phyloP scores from a whole-genome alignment of 768 basidiomycete species.

The Kwoniella sp. region DNA sequence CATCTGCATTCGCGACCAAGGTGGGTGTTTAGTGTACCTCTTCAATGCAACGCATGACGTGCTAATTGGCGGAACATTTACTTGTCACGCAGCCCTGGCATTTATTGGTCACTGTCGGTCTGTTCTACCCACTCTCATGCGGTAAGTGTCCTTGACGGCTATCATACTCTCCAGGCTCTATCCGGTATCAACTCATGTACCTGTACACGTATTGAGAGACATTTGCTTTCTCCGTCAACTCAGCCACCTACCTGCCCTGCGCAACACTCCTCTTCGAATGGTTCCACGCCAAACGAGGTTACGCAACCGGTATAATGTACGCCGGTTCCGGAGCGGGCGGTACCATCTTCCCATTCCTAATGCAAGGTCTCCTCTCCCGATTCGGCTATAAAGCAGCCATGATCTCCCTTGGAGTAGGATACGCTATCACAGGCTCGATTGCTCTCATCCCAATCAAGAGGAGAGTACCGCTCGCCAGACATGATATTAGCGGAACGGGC shows the following conservation, averaged over 20 bases:
- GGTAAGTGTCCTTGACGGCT: too few relatives aligned
- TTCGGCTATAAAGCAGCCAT: slow-evolving; percentile 51
- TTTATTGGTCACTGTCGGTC: slow-evolving; percentile 44
- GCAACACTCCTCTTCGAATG: slow-evolving; percentile 51
- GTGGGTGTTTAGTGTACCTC: slow-evolving; percentile 11
- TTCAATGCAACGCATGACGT: too few relatives aligned
- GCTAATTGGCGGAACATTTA: too few relatives aligned
- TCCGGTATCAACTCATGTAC: too few relatives aligned
- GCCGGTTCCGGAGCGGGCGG: slow-evolving; percentile 48
- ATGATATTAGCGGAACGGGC: slow-evolving; percentile 4
- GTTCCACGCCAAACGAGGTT: slow-evolving; percentile 43
- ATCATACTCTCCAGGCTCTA: too few relatives aligned
- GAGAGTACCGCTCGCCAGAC: slow-evolving; percentile 37
- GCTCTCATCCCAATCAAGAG: slow-evolving; percentile 42
- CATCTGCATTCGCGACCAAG: slow-evolving; percentile 43
- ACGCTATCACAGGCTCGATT: slow-evolving; percentile 25
- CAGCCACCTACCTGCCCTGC: slow-evolving; percentile 42
- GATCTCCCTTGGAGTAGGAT: slow-evolving; percentile 44
- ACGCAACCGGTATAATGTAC: slow-evolving; percentile 49
- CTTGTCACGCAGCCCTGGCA: slow-evolving; percentile 45
- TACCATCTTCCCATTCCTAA: slow-evolving; percentile 49
- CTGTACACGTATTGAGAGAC: too few relatives aligned
- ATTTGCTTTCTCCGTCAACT: too few relatives aligned
- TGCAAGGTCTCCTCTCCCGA: slow-evolving; percentile 37
- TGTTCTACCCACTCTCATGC: slow-evolving; percentile 43